phyloP scores from a whole-genome alignment of 805 yeast genomes.

The Lachancea lanzarotensis region DNA sequence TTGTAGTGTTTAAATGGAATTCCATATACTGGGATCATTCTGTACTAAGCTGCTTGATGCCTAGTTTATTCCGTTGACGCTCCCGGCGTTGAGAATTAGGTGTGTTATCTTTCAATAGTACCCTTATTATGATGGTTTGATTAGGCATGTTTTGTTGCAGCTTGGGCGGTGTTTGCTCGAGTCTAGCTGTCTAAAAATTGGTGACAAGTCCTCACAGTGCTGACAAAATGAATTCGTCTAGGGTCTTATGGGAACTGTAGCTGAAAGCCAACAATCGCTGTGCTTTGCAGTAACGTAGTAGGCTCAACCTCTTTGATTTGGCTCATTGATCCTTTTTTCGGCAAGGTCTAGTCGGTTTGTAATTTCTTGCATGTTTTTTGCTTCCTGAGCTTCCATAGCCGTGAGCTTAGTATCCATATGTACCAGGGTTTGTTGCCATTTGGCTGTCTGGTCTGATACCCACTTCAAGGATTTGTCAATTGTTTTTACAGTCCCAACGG shows the following conservation, averaged over 20 bases:
- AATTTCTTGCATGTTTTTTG: constrained; percentile 5
- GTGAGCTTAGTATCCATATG: constrained; percentile 16
- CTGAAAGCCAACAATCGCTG: too few relatives aligned
- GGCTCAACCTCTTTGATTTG: not conserved
- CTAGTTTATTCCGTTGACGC: not conserved
- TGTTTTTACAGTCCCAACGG: constrained; percentile 15
- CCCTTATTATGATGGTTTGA: too few relatives aligned
- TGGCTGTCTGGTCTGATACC: constrained; percentile 19
- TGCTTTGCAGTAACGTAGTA: not conserved
- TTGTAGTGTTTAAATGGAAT: not conserved
- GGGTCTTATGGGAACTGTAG: too few relatives aligned
- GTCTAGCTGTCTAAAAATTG: too few relatives aligned
- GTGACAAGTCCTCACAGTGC: too few relatives aligned
- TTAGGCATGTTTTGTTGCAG: too few relatives aligned
- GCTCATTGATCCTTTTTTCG: constrained; percentile 1
- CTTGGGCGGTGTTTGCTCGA: too few relatives aligned
- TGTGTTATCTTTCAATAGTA: too few relatives aligned
- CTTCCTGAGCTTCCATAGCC: constrained; percentile 10
- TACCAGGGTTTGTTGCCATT: constrained; percentile 25
- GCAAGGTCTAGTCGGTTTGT: constrained; percentile 1
- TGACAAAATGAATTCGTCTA: too few relatives aligned
- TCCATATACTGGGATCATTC: not conserved
- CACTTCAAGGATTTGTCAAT: constrained; percentile 17
- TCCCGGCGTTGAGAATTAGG: too few relatives aligned
- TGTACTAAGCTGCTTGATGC: not conserved